Conservation (phyloP, 257 asterid species). For the Euphrasia confusa region DNA sequence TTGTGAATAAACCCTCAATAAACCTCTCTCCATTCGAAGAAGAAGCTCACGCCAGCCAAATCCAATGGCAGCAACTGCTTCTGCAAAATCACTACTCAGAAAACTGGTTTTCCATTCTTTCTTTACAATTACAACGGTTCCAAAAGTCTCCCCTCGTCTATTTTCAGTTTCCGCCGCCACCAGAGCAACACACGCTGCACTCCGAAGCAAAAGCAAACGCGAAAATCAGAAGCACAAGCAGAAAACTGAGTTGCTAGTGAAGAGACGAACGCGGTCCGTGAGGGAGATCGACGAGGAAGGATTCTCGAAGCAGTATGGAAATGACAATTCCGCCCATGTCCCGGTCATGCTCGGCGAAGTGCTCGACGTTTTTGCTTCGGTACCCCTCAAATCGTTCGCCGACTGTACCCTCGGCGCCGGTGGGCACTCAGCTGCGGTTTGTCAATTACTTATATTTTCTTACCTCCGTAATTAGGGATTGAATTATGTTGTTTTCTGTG, state of each 20-base stretch:
- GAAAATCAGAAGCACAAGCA: slow-evolving; percentile 31
- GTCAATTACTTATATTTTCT: slow-evolving; percentile 13
- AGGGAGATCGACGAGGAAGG: slow-evolving; percentile 66
- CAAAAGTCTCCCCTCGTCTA: slow-evolving; percentile 23
- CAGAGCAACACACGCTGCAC: slow-evolving; percentile 16
- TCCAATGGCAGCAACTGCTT: slow-evolving; percentile 42
- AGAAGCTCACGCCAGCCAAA: background rate
- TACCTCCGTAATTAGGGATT: background rate
- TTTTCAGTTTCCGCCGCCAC: slow-evolving; percentile 25
- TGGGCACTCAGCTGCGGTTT: slow-evolving; percentile 81
- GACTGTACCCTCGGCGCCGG: slow-evolving; percentile 98
- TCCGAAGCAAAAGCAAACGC: slow-evolving; percentile 27
- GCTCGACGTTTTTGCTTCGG: slow-evolving; percentile 63
- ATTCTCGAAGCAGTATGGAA: slow-evolving; percentile 48
- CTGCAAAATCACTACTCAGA: slow-evolving; percentile 40
- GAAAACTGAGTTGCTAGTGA: slow-evolving; percentile 42
- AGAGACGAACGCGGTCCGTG: slow-evolving; percentile 82
- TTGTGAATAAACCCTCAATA: too few relatives aligned
- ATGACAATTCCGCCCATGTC: slow-evolving; percentile 57
- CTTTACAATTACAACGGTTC: slow-evolving; percentile 17
- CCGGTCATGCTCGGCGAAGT: slow-evolving; percentile 92
- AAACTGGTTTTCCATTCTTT: slow-evolving; percentile 34
- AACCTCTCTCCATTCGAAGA: too few relatives aligned
- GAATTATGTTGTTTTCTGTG: background rate
- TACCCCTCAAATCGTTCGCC: slow-evolving; percentile 63